phyloP scores from a whole-genome alignment of 139 green algal genomes.

The Edaphochlamys debaryana region DNA sequence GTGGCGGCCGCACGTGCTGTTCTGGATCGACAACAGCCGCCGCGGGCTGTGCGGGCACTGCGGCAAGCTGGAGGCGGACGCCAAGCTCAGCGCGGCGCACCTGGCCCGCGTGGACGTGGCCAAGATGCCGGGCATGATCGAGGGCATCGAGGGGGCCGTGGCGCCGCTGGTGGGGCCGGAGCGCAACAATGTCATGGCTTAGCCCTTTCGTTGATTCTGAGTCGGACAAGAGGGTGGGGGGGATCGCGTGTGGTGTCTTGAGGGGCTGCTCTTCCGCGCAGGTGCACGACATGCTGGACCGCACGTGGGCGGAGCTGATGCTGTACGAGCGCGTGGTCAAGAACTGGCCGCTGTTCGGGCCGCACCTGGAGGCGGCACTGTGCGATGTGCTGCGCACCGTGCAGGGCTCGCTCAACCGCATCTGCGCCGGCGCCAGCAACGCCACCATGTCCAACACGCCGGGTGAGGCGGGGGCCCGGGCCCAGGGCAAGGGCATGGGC shows the following conservation, averaged over 20 bases:
- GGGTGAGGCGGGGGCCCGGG: slow-evolving; percentile 13
- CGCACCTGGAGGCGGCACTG: slow-evolving; percentile 58
- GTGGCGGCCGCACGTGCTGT: slow-evolving; percentile 55
- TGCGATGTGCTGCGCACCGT: slow-evolving; percentile 56
- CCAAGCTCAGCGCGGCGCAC: slow-evolving; percentile 47
- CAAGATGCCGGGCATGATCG: slow-evolving; percentile 43
- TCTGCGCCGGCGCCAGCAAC: slow-evolving; percentile 42
- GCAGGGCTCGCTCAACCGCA: slow-evolving; percentile 45
- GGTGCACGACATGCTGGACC: slow-evolving; percentile 41
- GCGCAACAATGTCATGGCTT: too few relatives aligned
- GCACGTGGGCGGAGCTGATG: slow-evolving; percentile 42
- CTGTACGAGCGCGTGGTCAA: slow-evolving; percentile 56
- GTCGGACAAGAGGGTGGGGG: too few relatives aligned
- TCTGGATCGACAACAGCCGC: slow-evolving; percentile 48
- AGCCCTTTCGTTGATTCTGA: too few relatives aligned
- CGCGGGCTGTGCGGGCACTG: slow-evolving; percentile 27
- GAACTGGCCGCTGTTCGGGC: slow-evolving; percentile 62
- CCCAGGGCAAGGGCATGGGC: too few relatives aligned
- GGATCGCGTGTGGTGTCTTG: too few relatives aligned
- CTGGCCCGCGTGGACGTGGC: slow-evolving; percentile 29
- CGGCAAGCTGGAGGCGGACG: slow-evolving; percentile 48
- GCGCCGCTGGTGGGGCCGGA: slow-evolving; percentile 21
- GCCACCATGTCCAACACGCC: not conserved
- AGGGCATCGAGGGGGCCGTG: slow-evolving; percentile 37
- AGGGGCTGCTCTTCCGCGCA: too few relatives aligned